A percentile compares a stretch with the other conserved stretches of the same genome.
These are phyloP conservation scores for Lentinula edodes DNA, from an alignment of 768 basidiomycete genomes.

Conservation along the genomic window DNA sequence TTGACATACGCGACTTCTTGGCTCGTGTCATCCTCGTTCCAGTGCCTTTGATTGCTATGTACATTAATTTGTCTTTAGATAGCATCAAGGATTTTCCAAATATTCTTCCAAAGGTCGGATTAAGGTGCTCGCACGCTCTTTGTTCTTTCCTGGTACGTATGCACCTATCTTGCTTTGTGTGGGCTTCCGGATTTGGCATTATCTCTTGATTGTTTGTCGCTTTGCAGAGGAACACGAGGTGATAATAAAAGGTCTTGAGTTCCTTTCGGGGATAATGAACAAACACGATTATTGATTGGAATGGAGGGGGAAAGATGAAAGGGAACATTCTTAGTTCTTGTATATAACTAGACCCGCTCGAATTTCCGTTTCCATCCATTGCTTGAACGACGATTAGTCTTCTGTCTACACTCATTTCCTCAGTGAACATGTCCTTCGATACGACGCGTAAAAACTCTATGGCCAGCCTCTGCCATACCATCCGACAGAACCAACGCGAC, in stretches of 20 bases:
- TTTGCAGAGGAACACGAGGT: neutral
- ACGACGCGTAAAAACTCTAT: neutral
- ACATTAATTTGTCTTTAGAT: neutral
- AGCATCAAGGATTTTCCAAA: no score
- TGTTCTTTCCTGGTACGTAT: neutral
- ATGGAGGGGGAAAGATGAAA: neutral
- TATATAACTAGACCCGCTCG: neutral
- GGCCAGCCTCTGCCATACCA: conserved; percentile 1
- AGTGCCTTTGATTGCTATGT: no score
- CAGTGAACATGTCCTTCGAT: neutral
- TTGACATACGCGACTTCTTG: neutral
- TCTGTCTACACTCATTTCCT: neutral
- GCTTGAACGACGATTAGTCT: neutral
- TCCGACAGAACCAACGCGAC: neutral
- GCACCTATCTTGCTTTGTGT: neutral
- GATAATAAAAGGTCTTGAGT: neutral
- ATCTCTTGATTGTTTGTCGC: neutral
- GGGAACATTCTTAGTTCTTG: neutral
- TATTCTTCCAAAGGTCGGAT: neutral
- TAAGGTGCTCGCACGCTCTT: neutral
- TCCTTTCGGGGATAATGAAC: conserved; percentile 1
- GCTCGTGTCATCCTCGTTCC: neutral
- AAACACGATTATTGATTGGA: neutral
- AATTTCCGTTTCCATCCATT: neutral
- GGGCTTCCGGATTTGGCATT: neutral